Percentiles rank a stretch among this genome's conserved stretches.
These are phyloP conservation scores for Colletotrichum lentis DNA, from an alignment of 2,329 filamentous ascomycete genomes.

Conservation along the genomic window DNA sequence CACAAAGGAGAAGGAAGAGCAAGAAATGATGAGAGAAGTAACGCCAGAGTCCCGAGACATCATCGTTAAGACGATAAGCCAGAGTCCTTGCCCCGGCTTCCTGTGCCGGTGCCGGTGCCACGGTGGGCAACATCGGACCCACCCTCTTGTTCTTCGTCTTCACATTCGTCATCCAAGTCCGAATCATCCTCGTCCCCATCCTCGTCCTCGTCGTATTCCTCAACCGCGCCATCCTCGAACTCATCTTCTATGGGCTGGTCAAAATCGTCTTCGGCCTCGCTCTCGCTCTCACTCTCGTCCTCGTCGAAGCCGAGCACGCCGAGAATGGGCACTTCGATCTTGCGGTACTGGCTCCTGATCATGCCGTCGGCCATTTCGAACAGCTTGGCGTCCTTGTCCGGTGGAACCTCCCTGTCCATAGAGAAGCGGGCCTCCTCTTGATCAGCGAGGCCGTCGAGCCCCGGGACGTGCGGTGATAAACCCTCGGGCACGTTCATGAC, in stretches of 20 bases:
- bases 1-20: not conserved
- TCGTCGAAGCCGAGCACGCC: conserved; percentile 56
- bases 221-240: conserved; percentile 43
- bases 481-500: conserved; percentile 52
- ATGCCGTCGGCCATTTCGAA: conserved; percentile 57
- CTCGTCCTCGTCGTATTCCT: conserved; percentile 42
- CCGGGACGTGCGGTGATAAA: conserved; percentile 44
- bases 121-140: conserved; percentile 33
- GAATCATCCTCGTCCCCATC: conserved; percentile 35
- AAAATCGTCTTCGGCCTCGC: conserved; percentile 41
- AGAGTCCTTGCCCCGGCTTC: conserved; percentile 33
- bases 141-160: conserved; percentile 36
- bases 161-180: conserved; percentile 36
- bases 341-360: conserved; percentile 58
- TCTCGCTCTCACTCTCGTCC: conserved; percentile 52
- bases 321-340: conserved; percentile 56
- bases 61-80: conserved; percentile 37
- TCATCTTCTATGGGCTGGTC: conserved; percentile 43
- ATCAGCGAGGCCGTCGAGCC: conserved; percentile 45
- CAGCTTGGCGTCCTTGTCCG: conserved; percentile 55
- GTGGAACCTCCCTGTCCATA: conserved; percentile 50
- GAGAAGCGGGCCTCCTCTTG: conserved; percentile 52
- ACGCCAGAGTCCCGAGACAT: conserved; percentile 10
- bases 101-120: conserved; percentile 36
- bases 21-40: not conserved